Base-by-base conservation (phyloP, 2,329 filamentous ascomycete genomes). In the Talaromyces albobiverticillius region DNA sequence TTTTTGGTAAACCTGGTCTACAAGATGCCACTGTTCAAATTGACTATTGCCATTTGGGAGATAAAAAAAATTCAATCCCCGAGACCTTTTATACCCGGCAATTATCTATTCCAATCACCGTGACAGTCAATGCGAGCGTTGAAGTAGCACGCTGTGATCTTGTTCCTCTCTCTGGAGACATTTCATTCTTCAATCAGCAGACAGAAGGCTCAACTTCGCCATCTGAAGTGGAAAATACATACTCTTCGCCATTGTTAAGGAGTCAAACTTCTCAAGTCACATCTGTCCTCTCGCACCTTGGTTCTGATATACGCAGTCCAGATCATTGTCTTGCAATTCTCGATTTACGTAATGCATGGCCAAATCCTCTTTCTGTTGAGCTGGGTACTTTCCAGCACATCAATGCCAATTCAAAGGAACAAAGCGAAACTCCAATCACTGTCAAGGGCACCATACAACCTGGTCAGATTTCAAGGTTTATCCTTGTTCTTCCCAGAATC, bases 101-200 rank as follows among this genome's bases (percentile, higher is more conserved):
- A 66, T 80, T 95, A 14, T 86, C 86, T 16, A 78, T 95, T 25
- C 88, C 90, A 13, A 76, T 97, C 54, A 89, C 87, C 0, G 83
- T 96, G 14, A 96, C 93, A 4, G 93, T 97, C 46, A 96, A 96
- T 66, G 89, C 91, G 3, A 94, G 90, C 64, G 80, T 96, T 23
- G 90, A 96, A 64, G 77, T 96, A 9, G 81, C 86, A 31, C 82
- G 90, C 34, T 85, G 92, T 60, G 92, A 96, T 64, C 79, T 95
- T 16, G 71, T 94, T 31, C 86, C 90, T 1, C 80, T 95, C 10
- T 83, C 84, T 46, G 82, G 83, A 10, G 78, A 82, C 46, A 83
- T 94, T 50, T 86, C 87, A 1, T 90, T 88, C 84, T 70, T 70
- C 52, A 75, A 75, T 51, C 64, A 64, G 22, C 54, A 60, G 8